These are phyloP conservation scores for Cinnamomum micranthum DNA, from an alignment of 164 flowering plant genomes.

Conservation along the genomic window DNA sequence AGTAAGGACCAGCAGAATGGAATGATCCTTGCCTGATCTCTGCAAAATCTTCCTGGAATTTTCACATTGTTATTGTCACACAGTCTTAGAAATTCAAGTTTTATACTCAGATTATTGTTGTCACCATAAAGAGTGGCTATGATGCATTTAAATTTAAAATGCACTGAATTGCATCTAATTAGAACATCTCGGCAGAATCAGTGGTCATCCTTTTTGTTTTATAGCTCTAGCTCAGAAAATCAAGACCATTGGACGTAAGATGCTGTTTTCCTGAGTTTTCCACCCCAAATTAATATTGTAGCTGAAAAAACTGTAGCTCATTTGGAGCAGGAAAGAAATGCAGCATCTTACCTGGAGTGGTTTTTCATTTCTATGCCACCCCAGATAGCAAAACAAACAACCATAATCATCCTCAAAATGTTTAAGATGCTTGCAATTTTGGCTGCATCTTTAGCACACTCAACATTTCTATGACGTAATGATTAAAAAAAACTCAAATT, in stretches of 20 bases:
- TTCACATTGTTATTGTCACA: neutral
- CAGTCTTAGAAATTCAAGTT: neutral
- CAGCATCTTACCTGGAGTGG: neutral
- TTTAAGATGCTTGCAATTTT: neutral
- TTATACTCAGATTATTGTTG: neutral
- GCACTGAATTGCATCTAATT: neutral
- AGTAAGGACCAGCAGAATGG: conserved; percentile 66
- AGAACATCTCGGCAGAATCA: neutral
- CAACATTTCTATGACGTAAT: neutral
- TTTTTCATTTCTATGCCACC: neutral
- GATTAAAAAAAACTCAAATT: neutral
- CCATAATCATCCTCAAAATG: neutral
- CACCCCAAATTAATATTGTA: neutral
- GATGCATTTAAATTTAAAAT: neutral
- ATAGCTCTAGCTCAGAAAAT: too few relatives aligned
- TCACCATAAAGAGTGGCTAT: neutral
- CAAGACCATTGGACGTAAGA: neutral
- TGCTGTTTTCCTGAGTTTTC: neutral
- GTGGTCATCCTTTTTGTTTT: neutral
- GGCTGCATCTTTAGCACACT: neutral
- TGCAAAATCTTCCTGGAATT: conserved; percentile 63
- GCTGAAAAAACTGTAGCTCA: neutral
- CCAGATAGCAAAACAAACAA: neutral
- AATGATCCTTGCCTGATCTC: conserved; percentile 75
- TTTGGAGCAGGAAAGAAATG: neutral